A percentile compares a stretch with the other conserved stretches of the same genome.
phyloP scores from a whole-genome alignment of 768 basidiomycete genomes.

The Pisolithus orientalis region DNA sequence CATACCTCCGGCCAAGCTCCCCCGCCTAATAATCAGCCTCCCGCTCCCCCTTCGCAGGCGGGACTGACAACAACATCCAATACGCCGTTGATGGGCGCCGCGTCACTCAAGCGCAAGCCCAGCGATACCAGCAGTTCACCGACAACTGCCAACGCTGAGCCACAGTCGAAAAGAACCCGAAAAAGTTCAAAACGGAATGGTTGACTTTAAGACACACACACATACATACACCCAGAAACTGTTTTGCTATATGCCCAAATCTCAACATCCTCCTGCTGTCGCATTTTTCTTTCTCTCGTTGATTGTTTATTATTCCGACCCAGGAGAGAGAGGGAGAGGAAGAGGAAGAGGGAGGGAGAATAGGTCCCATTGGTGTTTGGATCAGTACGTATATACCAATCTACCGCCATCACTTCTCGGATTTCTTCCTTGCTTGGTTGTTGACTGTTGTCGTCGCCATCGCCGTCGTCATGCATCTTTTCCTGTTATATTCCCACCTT shows the following conservation, averaged over 20 bases:
- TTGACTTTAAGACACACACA: slow-evolving; percentile 14
- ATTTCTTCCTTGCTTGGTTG: not conserved
- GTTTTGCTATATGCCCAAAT: not conserved
- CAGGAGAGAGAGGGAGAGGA: not conserved
- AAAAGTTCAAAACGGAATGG: slow-evolving; percentile 46
- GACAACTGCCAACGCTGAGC: slow-evolving; percentile 40
- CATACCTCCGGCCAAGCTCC: slow-evolving; percentile 39
- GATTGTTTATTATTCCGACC: not conserved
- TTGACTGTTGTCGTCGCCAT: not conserved
- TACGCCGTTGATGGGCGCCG: slow-evolving; percentile 34
- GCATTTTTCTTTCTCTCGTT: slow-evolving; percentile 14
- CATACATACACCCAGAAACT: slow-evolving; percentile 11
- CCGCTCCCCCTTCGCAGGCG: slow-evolving; percentile 34
- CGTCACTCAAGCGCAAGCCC: slow-evolving; percentile 52
- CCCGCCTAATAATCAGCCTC: slow-evolving; percentile 34
- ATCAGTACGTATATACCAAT: no score
- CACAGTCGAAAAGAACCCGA: slow-evolving; percentile 47
- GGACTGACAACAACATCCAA: slow-evolving; percentile 34
- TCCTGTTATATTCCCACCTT: slow-evolving; percentile 23
- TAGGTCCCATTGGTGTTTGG: no score
- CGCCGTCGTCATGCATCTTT: not conserved
- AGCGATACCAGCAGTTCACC: slow-evolving; percentile 42
- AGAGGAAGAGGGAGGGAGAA: not conserved
- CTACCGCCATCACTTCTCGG: no score
- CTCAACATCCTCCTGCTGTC: slow-evolving; percentile 4